Evolutionary conservation across 1,139 yeast species (phyloP).

Genomic region (Candida sp.): DNA sequence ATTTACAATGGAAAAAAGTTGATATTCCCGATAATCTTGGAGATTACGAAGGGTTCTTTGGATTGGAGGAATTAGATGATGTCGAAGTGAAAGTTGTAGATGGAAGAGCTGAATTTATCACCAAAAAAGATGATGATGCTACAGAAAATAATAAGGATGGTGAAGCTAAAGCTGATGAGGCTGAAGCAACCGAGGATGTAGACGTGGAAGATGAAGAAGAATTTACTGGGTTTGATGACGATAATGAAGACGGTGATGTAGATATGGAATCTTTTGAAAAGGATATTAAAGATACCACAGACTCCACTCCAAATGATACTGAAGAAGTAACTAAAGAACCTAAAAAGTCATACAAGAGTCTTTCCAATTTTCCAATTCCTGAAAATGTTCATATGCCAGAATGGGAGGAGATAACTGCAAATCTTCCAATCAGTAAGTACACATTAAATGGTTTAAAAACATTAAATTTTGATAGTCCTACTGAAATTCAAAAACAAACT

Average conservation of each 20-base stretch:
- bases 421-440: conserved; percentile 43
- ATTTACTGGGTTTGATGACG: conserved; percentile 9
- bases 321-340: conserved; percentile 6
- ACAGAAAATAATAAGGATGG: conserved; percentile 11
- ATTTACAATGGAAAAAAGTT: conserved; percentile 74
- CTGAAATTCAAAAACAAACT: conserved; percentile 77
- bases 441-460: conserved; percentile 57
- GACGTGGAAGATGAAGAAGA: conserved; percentile 10
- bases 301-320: no score
- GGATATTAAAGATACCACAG: conserved; percentile 10
- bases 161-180: conserved; percentile 7
- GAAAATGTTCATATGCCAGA: conserved; percentile 52
- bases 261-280: conserved; percentile 14
- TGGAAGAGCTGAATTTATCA: conserved; percentile 63
- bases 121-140: conserved; percentile 48
- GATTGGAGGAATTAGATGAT: conserved; percentile 91
- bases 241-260: conserved; percentile 10
- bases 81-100: conserved; percentile 71
- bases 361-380: conserved; percentile 24
- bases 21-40: conserved; percentile 81
- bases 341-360: conserved; percentile 1
- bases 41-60: conserved; percentile 88
- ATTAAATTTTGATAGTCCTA: conserved; percentile 66
- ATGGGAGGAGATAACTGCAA: conserved; percentile 42
- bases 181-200: conserved; percentile 9